Conservation (phyloP, 345 rosid genomes). For the Linum lewisii region DNA sequence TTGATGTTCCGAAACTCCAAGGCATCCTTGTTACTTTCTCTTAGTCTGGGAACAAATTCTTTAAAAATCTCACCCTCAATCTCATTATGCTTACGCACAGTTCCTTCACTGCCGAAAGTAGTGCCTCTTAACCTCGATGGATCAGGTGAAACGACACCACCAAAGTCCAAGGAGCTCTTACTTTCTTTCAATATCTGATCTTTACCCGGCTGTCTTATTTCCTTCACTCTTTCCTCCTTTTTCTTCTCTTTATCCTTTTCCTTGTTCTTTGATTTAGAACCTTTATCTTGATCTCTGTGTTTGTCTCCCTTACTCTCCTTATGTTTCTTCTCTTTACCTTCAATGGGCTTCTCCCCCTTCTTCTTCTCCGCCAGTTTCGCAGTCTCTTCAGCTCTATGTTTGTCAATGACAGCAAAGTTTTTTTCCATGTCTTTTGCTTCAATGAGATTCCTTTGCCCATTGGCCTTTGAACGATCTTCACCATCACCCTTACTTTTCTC, state of each 20-base stretch:
- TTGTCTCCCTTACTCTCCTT: slow-evolving; percentile 25
- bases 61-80: not conserved
- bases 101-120: slow-evolving; percentile 7
- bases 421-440: slow-evolving; percentile 21
- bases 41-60: not conserved
- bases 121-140: slow-evolving; percentile 12
- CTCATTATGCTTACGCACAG: not conserved
- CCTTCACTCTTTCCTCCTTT: slow-evolving; percentile 34
- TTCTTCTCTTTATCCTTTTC: slow-evolving; percentile 30
- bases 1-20: slow-evolving; percentile 14
- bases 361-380: slow-evolving; percentile 31
- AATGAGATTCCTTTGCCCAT: slow-evolving; percentile 17
- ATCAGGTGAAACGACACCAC: slow-evolving; percentile 14
- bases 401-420: slow-evolving; percentile 22
- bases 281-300: slow-evolving; percentile 21
- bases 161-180: slow-evolving; percentile 14
- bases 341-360: slow-evolving; percentile 25
- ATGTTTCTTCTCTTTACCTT: slow-evolving; percentile 28
- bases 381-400: slow-evolving; percentile 26
- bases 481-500: slow-evolving; percentile 24
- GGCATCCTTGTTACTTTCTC: slow-evolving; percentile 16
- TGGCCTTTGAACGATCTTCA: slow-evolving; percentile 24
- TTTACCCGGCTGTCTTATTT: slow-evolving; percentile 21
- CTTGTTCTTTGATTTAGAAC: slow-evolving; percentile 24
- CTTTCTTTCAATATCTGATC: slow-evolving; percentile 29